Percentiles rank a stretch among this genome's conserved stretches.
Evolutionary conservation across 169 alveolate species (phyloP).

Genomic region (Pseudocohnilembus persalinus): DNA sequence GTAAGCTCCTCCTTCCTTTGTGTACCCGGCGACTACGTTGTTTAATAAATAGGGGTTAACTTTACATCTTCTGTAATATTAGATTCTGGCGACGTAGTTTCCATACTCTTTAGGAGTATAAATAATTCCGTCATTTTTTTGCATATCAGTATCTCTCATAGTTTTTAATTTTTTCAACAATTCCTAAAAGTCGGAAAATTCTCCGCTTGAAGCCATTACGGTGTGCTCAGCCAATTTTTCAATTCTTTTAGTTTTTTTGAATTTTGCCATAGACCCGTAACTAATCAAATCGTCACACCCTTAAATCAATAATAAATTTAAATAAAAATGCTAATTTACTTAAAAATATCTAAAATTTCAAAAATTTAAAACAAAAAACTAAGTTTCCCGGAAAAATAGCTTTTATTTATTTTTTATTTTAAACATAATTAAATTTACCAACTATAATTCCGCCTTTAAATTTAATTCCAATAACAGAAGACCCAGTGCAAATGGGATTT

Average conservation of each 20-base stretch:
- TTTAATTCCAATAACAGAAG: slow-evolving; percentile 60
- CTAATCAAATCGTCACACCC: slow-evolving; percentile 62
- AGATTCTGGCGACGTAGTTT: slow-evolving; percentile 54
- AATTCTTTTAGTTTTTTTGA: slow-evolving; percentile 61
- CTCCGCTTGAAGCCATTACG: slow-evolving; percentile 75
- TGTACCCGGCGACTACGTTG: slow-evolving; percentile 65
- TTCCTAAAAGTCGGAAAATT: slow-evolving; percentile 73
- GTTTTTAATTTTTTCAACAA: slow-evolving; percentile 49
- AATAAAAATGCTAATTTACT: too few relatives aligned
- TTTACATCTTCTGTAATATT: slow-evolving; percentile 66
- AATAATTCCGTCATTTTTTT: slow-evolving; percentile 62
- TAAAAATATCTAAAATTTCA: not conserved
- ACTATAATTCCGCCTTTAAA: slow-evolving; percentile 72
- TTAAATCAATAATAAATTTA: too few relatives aligned
- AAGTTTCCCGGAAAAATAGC: too few relatives aligned
- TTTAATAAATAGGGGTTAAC: slow-evolving; percentile 66
- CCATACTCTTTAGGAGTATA: slow-evolving; percentile 71
- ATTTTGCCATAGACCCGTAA: slow-evolving; percentile 64
- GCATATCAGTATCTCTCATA: slow-evolving; percentile 52
- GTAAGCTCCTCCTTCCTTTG: slow-evolving; percentile 25
- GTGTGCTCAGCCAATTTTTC: slow-evolving; percentile 53
- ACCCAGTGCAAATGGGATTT: slow-evolving; percentile 65
- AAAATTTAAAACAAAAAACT: too few relatives aligned
- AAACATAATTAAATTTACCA: too few relatives aligned
- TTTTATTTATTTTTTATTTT: too few relatives aligned